Percentiles rank a stretch among this genome's conserved stretches.
phyloP scores from a whole-genome alignment of 2,329 filamentous ascomycete genomes.

The Tolypocladium cylindrosporum region DNA sequence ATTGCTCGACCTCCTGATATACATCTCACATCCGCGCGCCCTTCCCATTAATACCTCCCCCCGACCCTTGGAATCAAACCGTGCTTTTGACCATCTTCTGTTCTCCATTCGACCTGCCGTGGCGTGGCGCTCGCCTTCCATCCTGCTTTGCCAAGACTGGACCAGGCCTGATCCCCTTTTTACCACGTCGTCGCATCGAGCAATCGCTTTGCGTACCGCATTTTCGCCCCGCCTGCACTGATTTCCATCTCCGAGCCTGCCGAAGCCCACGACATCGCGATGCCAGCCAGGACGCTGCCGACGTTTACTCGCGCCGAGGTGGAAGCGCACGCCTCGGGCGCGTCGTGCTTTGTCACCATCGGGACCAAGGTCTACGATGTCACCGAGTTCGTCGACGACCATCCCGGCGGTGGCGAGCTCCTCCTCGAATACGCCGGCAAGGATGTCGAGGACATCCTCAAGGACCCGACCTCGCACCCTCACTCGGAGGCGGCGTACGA shows the following conservation, averaged over 20 bases:
- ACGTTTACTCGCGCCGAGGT: conserved; percentile 76
- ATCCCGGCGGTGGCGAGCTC: conserved; percentile 82
- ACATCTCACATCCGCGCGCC: background rate
- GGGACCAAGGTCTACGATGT: conserved; percentile 90
- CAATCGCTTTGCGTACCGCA: background rate
- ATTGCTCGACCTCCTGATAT: background rate
- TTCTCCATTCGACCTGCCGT: background rate
- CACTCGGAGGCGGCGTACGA: conserved; percentile 96
- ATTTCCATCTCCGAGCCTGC: conserved; percentile 4
- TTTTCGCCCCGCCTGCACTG: conserved; percentile 5
- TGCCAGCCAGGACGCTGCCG: conserved; percentile 75
- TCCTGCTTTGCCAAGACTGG: background rate
- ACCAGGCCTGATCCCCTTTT: background rate
- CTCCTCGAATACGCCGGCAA: conserved; percentile 85
- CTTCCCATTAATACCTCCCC: background rate
- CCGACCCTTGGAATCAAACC: background rate
- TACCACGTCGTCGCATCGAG: background rate
- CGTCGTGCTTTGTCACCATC: conserved; percentile 89
- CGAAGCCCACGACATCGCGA: conserved; percentile 23
- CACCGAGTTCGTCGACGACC: conserved; percentile 79
- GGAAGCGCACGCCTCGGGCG: conserved; percentile 63
- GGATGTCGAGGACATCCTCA: conserved; percentile 73
- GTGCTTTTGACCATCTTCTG: background rate
- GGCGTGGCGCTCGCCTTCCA: background rate
- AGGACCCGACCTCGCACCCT: conserved; percentile 70